phyloP scores from a whole-genome alignment of 2,329 filamentous ascomycete genomes.

The Penicillium sclerotiorum region DNA sequence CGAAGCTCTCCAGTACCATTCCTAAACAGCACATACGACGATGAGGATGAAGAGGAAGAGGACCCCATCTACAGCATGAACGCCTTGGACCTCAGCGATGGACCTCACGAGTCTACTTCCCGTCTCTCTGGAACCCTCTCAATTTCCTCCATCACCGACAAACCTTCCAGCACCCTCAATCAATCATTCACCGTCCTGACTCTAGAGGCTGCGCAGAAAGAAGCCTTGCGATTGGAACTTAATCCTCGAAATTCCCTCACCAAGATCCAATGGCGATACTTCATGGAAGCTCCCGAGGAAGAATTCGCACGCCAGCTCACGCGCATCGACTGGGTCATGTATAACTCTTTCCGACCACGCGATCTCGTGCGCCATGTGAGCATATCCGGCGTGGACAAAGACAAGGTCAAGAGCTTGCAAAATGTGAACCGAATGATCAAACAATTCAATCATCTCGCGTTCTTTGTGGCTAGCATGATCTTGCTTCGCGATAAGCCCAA shows the following conservation, averaged over 20 bases:
- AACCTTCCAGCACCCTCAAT: constrained; percentile 42
- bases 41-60: constrained; percentile 36
- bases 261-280: constrained; percentile 84
- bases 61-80: constrained; percentile 43
- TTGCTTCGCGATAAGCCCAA: constrained; percentile 93
- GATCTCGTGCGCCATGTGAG: constrained; percentile 92
- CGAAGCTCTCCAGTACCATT: constrained; percentile 44
- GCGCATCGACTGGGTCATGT: constrained; percentile 97
- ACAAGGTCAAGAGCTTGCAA: constrained; percentile 69
- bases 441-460: constrained; percentile 85
- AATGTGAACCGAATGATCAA: constrained; percentile 94
- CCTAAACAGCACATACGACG: constrained; percentile 27
- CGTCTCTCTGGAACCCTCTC: constrained; percentile 44
- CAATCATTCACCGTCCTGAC: constrained; percentile 47
- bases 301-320: constrained; percentile 89
- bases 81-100: constrained; percentile 43
- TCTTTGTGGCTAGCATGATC: constrained; percentile 81
- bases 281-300: constrained; percentile 85
- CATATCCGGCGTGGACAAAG: constrained; percentile 57
- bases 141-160: constrained; percentile 41
- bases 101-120: constrained; percentile 39
- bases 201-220: constrained; percentile 74
- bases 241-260: constrained; percentile 70
- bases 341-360: constrained; percentile 88
- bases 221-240: constrained; percentile 72